Evolutionary conservation across 148 eudicot species (phyloP).

Genomic region (Dianthus caryophyllus): DNA sequence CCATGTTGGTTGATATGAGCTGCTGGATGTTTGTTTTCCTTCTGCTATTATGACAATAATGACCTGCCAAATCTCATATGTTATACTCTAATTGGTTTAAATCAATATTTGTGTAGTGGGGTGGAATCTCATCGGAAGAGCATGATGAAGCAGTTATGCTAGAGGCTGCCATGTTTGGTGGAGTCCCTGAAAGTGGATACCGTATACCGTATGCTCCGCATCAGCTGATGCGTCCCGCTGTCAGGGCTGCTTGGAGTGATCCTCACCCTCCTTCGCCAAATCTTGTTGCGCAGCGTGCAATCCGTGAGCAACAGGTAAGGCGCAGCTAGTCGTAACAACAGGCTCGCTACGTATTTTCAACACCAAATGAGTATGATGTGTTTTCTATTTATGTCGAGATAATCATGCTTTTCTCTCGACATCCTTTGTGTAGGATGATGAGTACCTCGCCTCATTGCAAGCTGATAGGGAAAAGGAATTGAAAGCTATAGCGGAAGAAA

Average conservation of each 20-base stretch:
- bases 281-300: constrained; percentile 76
- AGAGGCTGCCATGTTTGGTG: constrained; percentile 99
- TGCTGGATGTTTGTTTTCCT: neutral
- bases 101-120: constrained; percentile 55
- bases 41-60: neutral
- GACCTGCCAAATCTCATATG: neutral
- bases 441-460: constrained; percentile 86
- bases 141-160: constrained; percentile 99
- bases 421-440: constrained; percentile 69
- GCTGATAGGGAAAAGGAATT: constrained; percentile 90
- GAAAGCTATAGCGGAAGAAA: constrained; percentile 64
- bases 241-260: constrained; percentile 32
- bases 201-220: constrained; percentile 58
- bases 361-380: neutral
- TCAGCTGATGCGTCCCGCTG: constrained; percentile 44
- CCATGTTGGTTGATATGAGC: too few species aligned
- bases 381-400: neutral
- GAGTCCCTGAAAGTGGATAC: constrained; percentile 58
- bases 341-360: too few species aligned
- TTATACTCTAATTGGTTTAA: constrained; percentile 7
- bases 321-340: too few species aligned
- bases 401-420: neutral
- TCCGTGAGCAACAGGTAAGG: constrained; percentile 86
- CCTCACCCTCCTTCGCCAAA: constrained; percentile 90
- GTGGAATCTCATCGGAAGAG: constrained; percentile 92